These are phyloP conservation scores for Aspergillus fumigatiaffinis DNA, from an alignment of 2,329 filamentous ascomycete genomes.

Conservation along the genomic window DNA sequence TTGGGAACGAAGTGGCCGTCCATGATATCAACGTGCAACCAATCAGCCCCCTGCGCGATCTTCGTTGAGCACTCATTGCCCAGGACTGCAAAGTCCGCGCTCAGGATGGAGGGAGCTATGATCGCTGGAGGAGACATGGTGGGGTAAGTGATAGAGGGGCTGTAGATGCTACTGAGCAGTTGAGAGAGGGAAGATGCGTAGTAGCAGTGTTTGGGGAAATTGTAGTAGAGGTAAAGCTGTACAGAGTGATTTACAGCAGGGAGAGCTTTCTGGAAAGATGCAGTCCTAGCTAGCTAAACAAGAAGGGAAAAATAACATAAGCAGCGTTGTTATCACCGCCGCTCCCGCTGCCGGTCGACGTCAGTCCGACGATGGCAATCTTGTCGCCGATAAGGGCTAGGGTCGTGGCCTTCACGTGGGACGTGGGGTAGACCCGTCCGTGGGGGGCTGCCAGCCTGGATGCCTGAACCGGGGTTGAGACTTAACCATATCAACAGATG, in stretches of 20 bases:
- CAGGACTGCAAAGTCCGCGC: slow-evolving; percentile 88
- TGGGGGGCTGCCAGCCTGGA: slow-evolving; percentile 4
- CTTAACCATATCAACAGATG: neutral
- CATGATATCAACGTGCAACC: slow-evolving; percentile 96
- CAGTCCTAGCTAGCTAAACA: neutral
- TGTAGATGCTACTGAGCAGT: neutral
- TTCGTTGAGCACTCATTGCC: slow-evolving; percentile 82
- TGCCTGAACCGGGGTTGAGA: slow-evolving; percentile 12
- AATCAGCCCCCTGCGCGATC: slow-evolving; percentile 83
- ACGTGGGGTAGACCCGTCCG: neutral
- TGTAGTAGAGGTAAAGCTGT: neutral
- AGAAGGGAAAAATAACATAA: slow-evolving; percentile 1
- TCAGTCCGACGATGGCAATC: slow-evolving; percentile 18
- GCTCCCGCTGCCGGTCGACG: slow-evolving; percentile 14
- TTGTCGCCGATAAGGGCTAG: slow-evolving; percentile 21
- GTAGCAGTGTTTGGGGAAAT: neutral
- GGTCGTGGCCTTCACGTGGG: slow-evolving; percentile 15
- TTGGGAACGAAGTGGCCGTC: slow-evolving; percentile 99
- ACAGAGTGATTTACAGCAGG: neutral
- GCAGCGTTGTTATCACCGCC: slow-evolving; percentile 15
- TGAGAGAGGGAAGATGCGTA: neutral
- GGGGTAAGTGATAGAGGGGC: slow-evolving; percentile 4
- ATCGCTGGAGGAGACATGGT: slow-evolving; percentile 86
- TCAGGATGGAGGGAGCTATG: slow-evolving; percentile 96
- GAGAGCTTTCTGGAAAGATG: neutral